phyloP scores from a whole-genome alignment of 2,329 filamentous ascomycete genomes.

The Pseudogymnoascus sp. region DNA sequence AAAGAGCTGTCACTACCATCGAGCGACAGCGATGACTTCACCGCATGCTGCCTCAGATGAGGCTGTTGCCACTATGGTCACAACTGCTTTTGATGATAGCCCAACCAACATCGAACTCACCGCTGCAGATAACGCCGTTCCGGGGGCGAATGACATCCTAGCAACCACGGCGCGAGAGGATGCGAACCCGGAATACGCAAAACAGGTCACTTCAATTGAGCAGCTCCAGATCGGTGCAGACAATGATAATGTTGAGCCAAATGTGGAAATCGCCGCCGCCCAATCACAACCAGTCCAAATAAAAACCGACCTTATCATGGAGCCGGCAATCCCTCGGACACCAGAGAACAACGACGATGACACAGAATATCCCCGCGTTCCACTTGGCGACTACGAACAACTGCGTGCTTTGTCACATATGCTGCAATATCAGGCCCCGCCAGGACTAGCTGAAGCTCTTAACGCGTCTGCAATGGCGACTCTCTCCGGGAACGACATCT shows the following conservation, averaged over 20 bases:
- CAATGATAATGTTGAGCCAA: not conserved
- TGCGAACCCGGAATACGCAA: not conserved
- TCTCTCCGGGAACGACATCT: slow-evolving; percentile 3
- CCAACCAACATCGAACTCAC: slow-evolving; percentile 10
- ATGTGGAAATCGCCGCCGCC: not conserved
- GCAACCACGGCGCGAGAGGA: slow-evolving; percentile 6
- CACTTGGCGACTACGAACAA: slow-evolving; percentile 2
- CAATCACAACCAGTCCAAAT: not conserved
- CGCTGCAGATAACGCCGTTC: slow-evolving; percentile 11
- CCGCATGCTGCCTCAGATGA: slow-evolving; percentile 18
- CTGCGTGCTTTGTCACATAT: slow-evolving; percentile 1
- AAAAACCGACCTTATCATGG: slow-evolving; percentile 6
- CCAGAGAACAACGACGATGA: slow-evolving; percentile 5
- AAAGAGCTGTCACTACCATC: slow-evolving; percentile 25
- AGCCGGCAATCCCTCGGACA: slow-evolving; percentile 6
- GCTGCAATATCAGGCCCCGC: slow-evolving; percentile 1
- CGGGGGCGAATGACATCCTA: slow-evolving; percentile 1
- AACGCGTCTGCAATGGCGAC: slow-evolving; percentile 7
- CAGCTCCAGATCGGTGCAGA: slow-evolving; percentile 6
- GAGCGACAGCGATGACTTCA: slow-evolving; percentile 30
- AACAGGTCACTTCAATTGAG: slow-evolving; percentile 5
- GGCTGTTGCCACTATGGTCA: slow-evolving; percentile 15
- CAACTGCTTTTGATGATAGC: slow-evolving; percentile 12
- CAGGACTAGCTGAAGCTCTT: not conserved
- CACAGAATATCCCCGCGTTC: slow-evolving; percentile 2